Evolutionary conservation across 2,329 filamentous ascomycete genomes (phyloP), one percentile per base, ranked within the genome.

Genomic region (Cordyceps javanica): DNA sequence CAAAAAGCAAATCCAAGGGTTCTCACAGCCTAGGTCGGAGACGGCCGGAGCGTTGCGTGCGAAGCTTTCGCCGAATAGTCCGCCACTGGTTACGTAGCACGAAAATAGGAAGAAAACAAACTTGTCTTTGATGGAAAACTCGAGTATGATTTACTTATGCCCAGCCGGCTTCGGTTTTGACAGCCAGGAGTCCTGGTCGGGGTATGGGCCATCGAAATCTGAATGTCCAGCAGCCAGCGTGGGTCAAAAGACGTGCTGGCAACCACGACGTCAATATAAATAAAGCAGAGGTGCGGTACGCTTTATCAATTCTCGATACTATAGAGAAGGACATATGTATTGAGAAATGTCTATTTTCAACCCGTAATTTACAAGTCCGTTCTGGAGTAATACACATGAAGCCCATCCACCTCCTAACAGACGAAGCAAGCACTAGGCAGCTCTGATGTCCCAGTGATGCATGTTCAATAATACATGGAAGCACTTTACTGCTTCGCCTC

Each of bases 281-380:
- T n/a, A n/a, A n/a, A n/a, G n/a, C n/a, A n/a, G n/a, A n/a, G n/a
- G n/a, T n/a, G n/a, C n/a, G n/a, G n/a, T n/a, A n/a, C n/a, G n/a
- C n/a, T n/a, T n/a, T n/a, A 3, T 9, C 5, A 16, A 41, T 41
- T 25, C 19, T 11, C 19, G 14, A 23, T 25, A 13, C 13, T 11
- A 4, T 2, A 13, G 10, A 10, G 19, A 42, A 42, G 13, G n/a
- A 23, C 25, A 49, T 30, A 32, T 30, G 41, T 56, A n/a, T 41
- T 49, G 54, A 49, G n/a, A 42, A 36, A 49, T 14, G 41, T 58
- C 55, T 58, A 58, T 52, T 58, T 53, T 53, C 49, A 19, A 44
- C 39, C 54, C 42, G 50, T 58, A 58, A 58, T 58, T 23, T 58
- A 58, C 57, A 58, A 54, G 49, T 54, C 30, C 41, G 23, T 8